Conservation (phyloP, 345 rosid genomes). For the Acer negundo region DNA sequence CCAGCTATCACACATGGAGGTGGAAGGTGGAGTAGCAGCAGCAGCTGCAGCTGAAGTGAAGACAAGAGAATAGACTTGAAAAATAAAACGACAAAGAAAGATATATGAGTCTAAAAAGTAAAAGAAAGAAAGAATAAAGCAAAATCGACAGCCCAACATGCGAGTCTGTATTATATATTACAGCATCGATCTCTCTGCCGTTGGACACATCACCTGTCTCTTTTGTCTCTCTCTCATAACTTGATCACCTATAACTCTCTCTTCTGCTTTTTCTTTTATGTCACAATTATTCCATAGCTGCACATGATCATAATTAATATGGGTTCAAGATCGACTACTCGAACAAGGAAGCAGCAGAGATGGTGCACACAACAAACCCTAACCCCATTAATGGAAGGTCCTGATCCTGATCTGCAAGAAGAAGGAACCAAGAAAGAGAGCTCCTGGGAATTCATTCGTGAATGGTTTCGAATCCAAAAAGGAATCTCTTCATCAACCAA, state of each 20-base stretch:
- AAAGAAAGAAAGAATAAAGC: conserved; percentile 30
- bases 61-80: conserved; percentile 12
- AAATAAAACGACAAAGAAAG: conserved; percentile 24
- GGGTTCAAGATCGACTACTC: conserved; percentile 34
- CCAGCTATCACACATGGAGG: no score
- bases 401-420: conserved; percentile 87
- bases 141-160: conserved; percentile 40
- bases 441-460: conserved; percentile 87
- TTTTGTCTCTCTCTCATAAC: conserved; percentile 41
- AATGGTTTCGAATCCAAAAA: conserved; percentile 90
- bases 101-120: conserved; percentile 22
- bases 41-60: neutral
- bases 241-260: neutral
- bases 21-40: conserved; percentile 2
- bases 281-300: neutral
- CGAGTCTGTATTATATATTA: conserved; percentile 26
- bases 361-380: conserved; percentile 73
- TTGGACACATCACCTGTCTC: conserved; percentile 69
- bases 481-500: conserved; percentile 32
- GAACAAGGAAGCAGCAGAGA: conserved; percentile 58
- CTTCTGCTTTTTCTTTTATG: neutral
- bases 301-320: conserved; percentile 3
- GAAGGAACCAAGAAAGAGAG: conserved; percentile 71
- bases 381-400: conserved; percentile 94
- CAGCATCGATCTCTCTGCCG: conserved; percentile 31